Evolutionary conservation across 2,329 filamentous ascomycete genomes (phyloP), one percentile per base, ranked within the genome.

Genomic region (Ilyonectria destructans): DNA sequence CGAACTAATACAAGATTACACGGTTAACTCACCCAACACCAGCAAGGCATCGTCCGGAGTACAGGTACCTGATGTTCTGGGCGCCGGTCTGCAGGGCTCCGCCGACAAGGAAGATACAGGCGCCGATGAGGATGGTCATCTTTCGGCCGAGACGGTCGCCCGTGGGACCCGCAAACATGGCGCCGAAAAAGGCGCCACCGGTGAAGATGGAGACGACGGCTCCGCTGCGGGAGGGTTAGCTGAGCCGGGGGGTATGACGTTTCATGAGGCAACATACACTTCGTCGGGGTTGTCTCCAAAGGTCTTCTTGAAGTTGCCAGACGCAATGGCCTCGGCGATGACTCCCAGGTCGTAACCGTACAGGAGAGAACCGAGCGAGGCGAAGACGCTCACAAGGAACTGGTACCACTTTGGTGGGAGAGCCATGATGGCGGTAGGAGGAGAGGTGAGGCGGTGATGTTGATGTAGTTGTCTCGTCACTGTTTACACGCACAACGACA

Each of bases 51-150:
- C 93, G 87, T 15, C 93, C 93, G 45, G 90, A 85, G 76, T 92
- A 94, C 21, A 96, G 85, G 76, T 90, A 94, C 3, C 82, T 75
- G 23, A 88, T 80, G 12, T 76, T 81, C 51, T 82, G 77, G 0
- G 93, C 93, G 2, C 87, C 93, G 2, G 93, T 94, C 77, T 96
- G 93, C 6, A 96, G 83, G 49, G 83, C 86, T 58, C 93, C 93
- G 26, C 93, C 93, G 3, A 96, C 81, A 57, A 89, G 86, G 81
- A 95, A 96, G 66, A 95, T 82, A 3, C 92, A 2, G 49, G 90
- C 87, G n/a, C 93, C 93, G 31, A 92, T 81, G 55, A 92, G 80
- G 72, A 96, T 96, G 2, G 93, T 95, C 78, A 84, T 83, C 78
- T 91, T 89, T 72, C 93, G 88, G 49, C 93, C 93, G 2, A 94